Percentiles rank a stretch among this genome's conserved stretches.
Evolutionary conservation across 164 flowering plant species (phyloP).

Genomic region (Stephania japonica): DNA sequence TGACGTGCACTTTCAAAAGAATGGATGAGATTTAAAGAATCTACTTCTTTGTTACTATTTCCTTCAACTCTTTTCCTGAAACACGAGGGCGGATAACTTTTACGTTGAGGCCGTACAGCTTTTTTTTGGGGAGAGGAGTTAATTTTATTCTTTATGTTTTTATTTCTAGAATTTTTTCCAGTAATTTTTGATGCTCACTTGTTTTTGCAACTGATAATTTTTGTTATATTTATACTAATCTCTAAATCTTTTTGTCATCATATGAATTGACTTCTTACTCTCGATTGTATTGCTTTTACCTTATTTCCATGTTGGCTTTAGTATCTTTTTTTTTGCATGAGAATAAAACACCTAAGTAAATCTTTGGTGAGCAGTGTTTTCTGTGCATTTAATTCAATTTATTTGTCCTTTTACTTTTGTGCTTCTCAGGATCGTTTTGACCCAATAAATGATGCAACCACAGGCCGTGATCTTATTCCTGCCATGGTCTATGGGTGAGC

Average conservation of each 20-base stretch:
- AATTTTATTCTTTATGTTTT: too few relatives aligned
- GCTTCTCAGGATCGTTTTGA: slow-evolving; percentile 49
- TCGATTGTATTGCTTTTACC: neutral
- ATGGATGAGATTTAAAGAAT: neutral
- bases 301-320: neutral
- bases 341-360: neutral
- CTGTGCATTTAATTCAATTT: neutral
- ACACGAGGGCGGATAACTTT: neutral
- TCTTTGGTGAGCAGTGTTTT: neutral
- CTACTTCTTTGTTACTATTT: too few relatives aligned
- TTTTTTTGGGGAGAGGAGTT: neutral
- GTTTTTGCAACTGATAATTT: too few relatives aligned
- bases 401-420: neutral
- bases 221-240: neutral
- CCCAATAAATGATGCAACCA: slow-evolving; percentile 53
- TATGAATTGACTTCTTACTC: neutral
- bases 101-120: too few relatives aligned
- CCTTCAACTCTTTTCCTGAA: neutral
- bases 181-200: neutral
- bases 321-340: neutral
- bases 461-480: slow-evolving; percentile 70
- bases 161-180: neutral
- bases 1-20: neutral
- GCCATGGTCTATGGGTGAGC: slow-evolving; percentile 84
- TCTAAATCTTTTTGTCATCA: neutral